Evolutionary conservation across 352 stramenopile genomes (phyloP).

Genomic region (Pythium monospermum): DNA sequence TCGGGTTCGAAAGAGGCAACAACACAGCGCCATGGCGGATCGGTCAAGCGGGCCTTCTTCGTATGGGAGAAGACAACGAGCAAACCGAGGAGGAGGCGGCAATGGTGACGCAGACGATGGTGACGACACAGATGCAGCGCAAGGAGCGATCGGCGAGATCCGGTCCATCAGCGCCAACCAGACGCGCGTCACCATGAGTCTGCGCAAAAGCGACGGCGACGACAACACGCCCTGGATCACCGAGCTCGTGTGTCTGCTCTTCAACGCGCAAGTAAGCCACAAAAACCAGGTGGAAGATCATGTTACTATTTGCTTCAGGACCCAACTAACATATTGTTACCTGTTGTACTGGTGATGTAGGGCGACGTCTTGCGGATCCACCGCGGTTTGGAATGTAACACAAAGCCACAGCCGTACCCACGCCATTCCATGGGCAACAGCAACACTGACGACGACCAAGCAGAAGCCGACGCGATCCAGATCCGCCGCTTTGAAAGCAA

Average conservation of each 20-base stretch:
- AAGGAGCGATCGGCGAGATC: neutral
- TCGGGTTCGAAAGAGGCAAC: too few relatives aligned
- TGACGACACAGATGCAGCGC: neutral
- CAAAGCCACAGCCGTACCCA: neutral
- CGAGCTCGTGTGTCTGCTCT: constrained; percentile 44
- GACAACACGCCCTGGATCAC: constrained; percentile 35
- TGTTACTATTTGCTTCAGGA: too few relatives aligned
- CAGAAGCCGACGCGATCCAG: constrained; percentile 27
- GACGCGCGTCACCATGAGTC: neutral
- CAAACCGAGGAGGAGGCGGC: neutral
- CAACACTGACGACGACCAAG: neutral
- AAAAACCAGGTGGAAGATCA: neutral
- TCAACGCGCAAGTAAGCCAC: constrained; percentile 40
- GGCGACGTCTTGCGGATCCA: constrained; percentile 41
- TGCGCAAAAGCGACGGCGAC: neutral
- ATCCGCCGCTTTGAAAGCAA: constrained; percentile 31
- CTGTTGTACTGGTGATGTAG: constrained; percentile 6
- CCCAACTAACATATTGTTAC: too few relatives aligned
- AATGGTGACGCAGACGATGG: neutral
- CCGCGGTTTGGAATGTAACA: constrained; percentile 18
- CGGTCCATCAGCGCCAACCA: neutral
- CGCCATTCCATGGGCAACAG: neutral
- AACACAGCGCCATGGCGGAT: too few relatives aligned
- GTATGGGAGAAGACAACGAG: too few relatives aligned
- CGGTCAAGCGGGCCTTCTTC: too few relatives aligned